Evolutionary conservation across 805 yeast genomes (phyloP), one percentile per base, ranked within the genome.

Genomic region (Candida fluviatilis): DNA sequence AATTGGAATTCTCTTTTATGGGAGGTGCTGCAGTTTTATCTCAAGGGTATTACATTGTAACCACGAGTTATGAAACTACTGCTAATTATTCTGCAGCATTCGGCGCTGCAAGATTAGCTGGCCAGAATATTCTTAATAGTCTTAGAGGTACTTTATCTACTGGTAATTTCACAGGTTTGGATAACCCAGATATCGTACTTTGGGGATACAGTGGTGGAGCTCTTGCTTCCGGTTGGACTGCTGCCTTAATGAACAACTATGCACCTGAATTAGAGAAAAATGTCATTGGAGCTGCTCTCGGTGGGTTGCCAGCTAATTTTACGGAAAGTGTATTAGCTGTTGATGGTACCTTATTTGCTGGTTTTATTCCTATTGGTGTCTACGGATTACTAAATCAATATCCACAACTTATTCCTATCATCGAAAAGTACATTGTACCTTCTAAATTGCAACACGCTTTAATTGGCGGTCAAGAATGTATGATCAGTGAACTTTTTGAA

Each of bases 161-260:
- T 21, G 33, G 18, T 3, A 41, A 46, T 23, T 21, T 40, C 5
- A 55, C 61, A 6, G 58, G 58, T 2, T 23, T 56, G 10, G 26
- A 41, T 2, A 46, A 48, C 37, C 58, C 58, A 10, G 41, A 47
- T 16, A 45, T 52, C 3, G 47, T 45, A 10, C 21, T 64, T 33
- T 62, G 62, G 62, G 71, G 71, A 0, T 66, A 58, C 37, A 60
- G 66, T 3, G 71, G 71, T n/a, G 71, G 69, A 7, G 51, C 66
- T 1, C 41, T 64, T 21, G 66, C 71, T 11, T 37, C 62, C 13
- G 56, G 62, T 5, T 66, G 71, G 71, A 69, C 68, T 11, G 58
- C 64, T 3, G 52, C 59, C 6, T 44, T 62, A 18, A 67, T 60
- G 40, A 68, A 68, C 8, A 34, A 42, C 1, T 65, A 65, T 39